These are phyloP conservation scores for Debaryomyces prosopidis DNA, from an alignment of 805 yeast genomes.

Conservation along the genomic window DNA sequence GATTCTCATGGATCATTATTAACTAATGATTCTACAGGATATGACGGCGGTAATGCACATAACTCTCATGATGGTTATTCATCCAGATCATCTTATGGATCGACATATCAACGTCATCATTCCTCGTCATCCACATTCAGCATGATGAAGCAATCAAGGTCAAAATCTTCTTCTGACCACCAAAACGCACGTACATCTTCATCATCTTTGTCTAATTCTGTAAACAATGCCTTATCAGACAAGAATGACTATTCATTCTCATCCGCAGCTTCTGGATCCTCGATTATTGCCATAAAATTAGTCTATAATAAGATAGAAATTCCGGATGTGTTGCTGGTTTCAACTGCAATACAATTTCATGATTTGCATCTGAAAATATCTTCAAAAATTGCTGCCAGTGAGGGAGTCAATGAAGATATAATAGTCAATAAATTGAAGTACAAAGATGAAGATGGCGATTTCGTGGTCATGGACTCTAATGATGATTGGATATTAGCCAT, in stretches of 20 bases:
- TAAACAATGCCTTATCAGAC: slow-evolving; percentile 4
- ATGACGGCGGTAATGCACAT: slow-evolving; percentile 21
- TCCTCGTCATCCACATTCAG: slow-evolving; percentile 44
- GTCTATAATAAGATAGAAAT: slow-evolving; percentile 34
- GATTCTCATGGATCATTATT: slow-evolving; percentile 27
- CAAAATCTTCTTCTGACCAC: slow-evolving; percentile 19
- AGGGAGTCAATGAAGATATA: slow-evolving; percentile 57
- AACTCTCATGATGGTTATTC: slow-evolving; percentile 16
- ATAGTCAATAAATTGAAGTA: slow-evolving; percentile 61
- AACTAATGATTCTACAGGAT: slow-evolving; percentile 23
- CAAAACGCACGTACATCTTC: slow-evolving; percentile 16
- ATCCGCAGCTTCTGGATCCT: slow-evolving; percentile 9
- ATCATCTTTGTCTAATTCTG: slow-evolving; percentile 14
- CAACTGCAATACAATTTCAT: slow-evolving; percentile 31
- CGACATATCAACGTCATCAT: slow-evolving; percentile 37
- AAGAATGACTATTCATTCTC: slow-evolving; percentile 17
- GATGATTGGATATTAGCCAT: slow-evolving; percentile 89
- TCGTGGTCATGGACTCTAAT: slow-evolving; percentile 76
- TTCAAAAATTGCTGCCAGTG: slow-evolving; percentile 44
- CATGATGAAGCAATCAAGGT: slow-evolving; percentile 39
- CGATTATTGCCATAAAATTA: slow-evolving; percentile 24
- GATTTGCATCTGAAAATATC: slow-evolving; percentile 70
- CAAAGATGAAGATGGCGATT: slow-evolving; percentile 95
- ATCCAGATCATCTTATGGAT: slow-evolving; percentile 29
- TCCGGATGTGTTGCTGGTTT: slow-evolving; percentile 25